Evolutionary conservation across 306 rosid species (phyloP).

Genomic region (Vigna reflexopilosa): DNA sequence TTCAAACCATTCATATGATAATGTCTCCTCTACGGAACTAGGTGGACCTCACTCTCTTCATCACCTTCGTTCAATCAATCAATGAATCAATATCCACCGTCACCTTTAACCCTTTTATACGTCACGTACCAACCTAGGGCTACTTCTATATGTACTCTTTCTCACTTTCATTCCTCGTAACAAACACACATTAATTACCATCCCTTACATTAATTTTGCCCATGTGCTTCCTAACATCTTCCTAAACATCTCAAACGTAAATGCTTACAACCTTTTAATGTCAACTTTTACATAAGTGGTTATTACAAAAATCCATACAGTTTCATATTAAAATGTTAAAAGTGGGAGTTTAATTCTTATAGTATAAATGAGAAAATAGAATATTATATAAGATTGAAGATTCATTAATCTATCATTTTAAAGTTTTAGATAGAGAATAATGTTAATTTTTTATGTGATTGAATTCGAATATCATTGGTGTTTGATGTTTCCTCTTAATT

Average conservation of each 20-base stretch:
- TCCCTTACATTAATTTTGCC: conserved; percentile 9
- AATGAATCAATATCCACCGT: conserved; percentile 17
- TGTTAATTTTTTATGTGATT: no score
- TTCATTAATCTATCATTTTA: no score
- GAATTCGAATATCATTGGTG: no score
- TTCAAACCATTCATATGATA: conserved; percentile 43
- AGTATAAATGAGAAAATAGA: no score
- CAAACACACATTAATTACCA: conserved; percentile 13
- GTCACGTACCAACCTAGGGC: neutral
- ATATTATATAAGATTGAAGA: no score
- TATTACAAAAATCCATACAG: no score
- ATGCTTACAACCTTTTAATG: no score
- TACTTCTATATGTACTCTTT: neutral
- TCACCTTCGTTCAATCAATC: neutral
- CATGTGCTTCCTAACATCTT: neutral
- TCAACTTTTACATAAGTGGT: no score
- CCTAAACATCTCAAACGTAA: no score
- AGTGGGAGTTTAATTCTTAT: no score
- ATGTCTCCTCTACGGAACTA: conserved; percentile 36
- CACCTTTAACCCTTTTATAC: conserved; percentile 30
- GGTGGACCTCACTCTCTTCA: conserved; percentile 38
- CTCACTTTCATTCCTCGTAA: conserved; percentile 4
- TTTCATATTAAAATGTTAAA: no score
- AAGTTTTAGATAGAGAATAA: accelerated
- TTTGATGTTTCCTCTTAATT: accelerated